Evolutionary conservation across 768 basidiomycete genomes (phyloP), one percentile per base, ranked within the genome.

Genomic region (Phylloporus sp.): DNA sequence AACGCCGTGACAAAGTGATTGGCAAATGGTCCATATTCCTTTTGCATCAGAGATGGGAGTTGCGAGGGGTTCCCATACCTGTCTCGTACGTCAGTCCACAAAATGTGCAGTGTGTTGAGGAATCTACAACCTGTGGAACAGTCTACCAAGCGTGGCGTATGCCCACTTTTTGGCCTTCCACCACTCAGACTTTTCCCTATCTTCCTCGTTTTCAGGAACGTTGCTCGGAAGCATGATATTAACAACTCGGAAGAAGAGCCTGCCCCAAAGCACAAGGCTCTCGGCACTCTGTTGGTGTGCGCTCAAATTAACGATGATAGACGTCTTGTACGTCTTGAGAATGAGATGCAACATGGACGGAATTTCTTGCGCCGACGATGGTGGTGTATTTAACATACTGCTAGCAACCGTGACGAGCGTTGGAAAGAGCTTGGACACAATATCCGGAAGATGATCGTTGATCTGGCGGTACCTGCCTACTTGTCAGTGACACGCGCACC

Each of bases 111-210:
- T 10, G 9, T 12, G 23, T 9, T 5, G 10, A 49, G 45, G 31
- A 13, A 45, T 12, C 46, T 5, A 64, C 6, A 49, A 85, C 80
- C 86, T 78, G 61, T 87, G 86, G 77, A 93, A 93, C 15, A 93
- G 72, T 22, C 84, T 75, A 31, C 88, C 87, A 8, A 95, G 73
- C 32, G 82, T 82, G n/a, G 78, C 81, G 63, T 86, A 93, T 1
- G 92, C 89, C 93, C 92, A 95, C 65, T 95, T 95, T 73, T 95
- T 95, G 9, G 86, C 80, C 64, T 85, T 86, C 88, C 91, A 91
- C 92, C 93, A 95, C 60, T 90, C 87, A 41, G 76, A 80, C 42
- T 76, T 76, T 71, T 93, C 90, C 31, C 88, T 75, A 15, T 87
- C 86, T 6, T 91, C 87, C 54, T 83, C 80, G 50, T 88, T 82